A percentile compares a stretch with the other conserved stretches of the same genome.
phyloP scores from a whole-genome alignment of 768 basidiomycete species.

The Termitomyces bulborhizus region DNA sequence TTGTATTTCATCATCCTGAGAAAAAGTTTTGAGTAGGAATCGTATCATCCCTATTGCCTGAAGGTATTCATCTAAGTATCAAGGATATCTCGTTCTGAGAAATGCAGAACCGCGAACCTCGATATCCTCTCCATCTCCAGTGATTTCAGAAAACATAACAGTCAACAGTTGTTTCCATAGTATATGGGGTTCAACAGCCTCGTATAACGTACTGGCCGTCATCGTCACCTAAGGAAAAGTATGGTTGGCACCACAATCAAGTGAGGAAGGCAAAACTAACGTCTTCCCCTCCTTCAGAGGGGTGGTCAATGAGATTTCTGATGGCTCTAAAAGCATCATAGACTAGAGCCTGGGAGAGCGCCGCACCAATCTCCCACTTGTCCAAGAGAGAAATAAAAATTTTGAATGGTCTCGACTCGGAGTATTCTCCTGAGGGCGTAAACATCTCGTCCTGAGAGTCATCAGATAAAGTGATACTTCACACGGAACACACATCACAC shows the following conservation, averaged over 20 bases:
- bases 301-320: conserved; percentile 44
- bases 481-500: conserved; percentile 25
- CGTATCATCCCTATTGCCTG: conserved; percentile 63
- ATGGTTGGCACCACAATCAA: background rate
- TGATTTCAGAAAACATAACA: conserved; percentile 50
- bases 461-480: conserved; percentile 2
- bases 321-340: conserved; percentile 78
- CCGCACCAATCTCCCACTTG: conserved; percentile 92
- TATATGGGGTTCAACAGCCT: conserved; percentile 85
- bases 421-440: conserved; percentile 61
- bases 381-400: conserved; percentile 93
- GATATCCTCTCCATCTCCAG: conserved; percentile 29
- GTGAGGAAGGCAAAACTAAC: conserved; percentile 29
- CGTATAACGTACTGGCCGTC: conserved; percentile 86
- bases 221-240: conserved; percentile 48
- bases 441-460: conserved; percentile 68
- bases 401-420: conserved; percentile 86
- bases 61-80: background rate
- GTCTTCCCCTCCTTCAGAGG: conserved; percentile 53
- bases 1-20: conserved; percentile 86
- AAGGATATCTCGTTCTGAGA: background rate
- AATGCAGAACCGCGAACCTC: conserved; percentile 34
- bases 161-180: conserved; percentile 77
- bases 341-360: conserved; percentile 71
- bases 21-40: conserved; percentile 72